Percentiles rank a stretch among this genome's conserved stretches.
phyloP scores from a whole-genome alignment of 2,329 filamentous ascomycete genomes.

The Cadophora gregata region DNA sequence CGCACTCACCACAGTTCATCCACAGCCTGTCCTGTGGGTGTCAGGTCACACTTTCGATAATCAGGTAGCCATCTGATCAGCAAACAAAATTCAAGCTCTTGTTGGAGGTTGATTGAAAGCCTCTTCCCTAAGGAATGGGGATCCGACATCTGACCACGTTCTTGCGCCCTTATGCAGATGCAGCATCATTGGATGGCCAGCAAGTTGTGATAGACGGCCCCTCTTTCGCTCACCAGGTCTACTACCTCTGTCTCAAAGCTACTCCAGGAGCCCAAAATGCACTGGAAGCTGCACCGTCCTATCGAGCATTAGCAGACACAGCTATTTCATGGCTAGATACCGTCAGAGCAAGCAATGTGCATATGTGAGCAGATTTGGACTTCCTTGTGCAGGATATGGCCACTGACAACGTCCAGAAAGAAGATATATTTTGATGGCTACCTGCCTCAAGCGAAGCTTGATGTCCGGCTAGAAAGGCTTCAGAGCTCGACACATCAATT shows the following conservation, averaged over 20 bases:
- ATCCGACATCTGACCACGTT: conserved; percentile 61
- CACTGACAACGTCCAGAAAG: conserved; percentile 51
- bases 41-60: background rate
- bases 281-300: conserved; percentile 62
- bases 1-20: background rate
- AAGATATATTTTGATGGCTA: conserved; percentile 87
- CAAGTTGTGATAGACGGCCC: conserved; percentile 75
- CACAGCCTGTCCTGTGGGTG: background rate
- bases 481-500: conserved; percentile 37
- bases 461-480: conserved; percentile 39
- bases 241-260: conserved; percentile 58
- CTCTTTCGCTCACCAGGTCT: conserved; percentile 75
- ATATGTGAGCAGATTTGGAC: conserved; percentile 59
- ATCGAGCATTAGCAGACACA: conserved; percentile 64
- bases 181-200: conserved; percentile 49
- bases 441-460: conserved; percentile 60
- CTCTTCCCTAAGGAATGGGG: conserved; percentile 56
- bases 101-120: background rate
- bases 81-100: background rate
- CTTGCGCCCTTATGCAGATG: conserved; percentile 58
- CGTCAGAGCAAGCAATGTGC: conserved; percentile 60
- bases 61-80: background rate
- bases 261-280: conserved; percentile 50
- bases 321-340: conserved; percentile 67
- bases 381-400: background rate